Evolutionary conservation across 1,139 yeast genomes (phyloP), one percentile per base, ranked within the genome.

Genomic region (Sugiyamaella novakii): DNA sequence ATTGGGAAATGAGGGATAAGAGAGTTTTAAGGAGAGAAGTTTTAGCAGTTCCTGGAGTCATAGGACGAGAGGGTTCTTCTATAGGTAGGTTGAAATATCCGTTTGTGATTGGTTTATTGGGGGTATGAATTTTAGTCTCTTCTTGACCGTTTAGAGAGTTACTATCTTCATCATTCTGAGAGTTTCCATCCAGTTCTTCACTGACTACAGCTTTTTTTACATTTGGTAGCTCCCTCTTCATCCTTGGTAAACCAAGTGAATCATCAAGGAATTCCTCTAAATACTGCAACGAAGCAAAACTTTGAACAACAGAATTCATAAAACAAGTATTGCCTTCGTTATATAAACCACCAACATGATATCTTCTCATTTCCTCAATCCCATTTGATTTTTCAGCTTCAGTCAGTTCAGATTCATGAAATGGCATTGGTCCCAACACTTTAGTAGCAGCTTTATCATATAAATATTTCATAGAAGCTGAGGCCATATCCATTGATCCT

Each of bases 311-410:
- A 17, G 89, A 82, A 67, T 89, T 89, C 95, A 89, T 88, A 60
- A 89, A 89, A 65, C 97, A 89, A 0, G 96, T 87, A 62, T 89
- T 89, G 11, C 96, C 96, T 57, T 88, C 96, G 66, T 89, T 89
- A 54, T 80, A 77, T 37, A 89, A 73, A 1, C 97, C 97, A 21
- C 96, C 96, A 31, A 87, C 77, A 54, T 57, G 58, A 12, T 62
- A 54, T 35, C 56, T 52, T 33, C 59, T 52, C 54, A 62, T 63
- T n/a, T 49, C 52, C 28, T 53, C 60, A 36, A 61, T 59, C 14
- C 54, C 55, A n/a, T 59, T 51, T 1, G 53, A 51, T 44, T 53
- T 55, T 46, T 66, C 69, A 12, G 50, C 45, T 10, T 49, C 58
- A 28, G 57, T 60, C 14, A 61, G 53, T 17, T 59, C 62, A n/a